Conservation (phyloP, 2,329 filamentous ascomycete species). For the Neopestalotiopsis sp. region DNA sequence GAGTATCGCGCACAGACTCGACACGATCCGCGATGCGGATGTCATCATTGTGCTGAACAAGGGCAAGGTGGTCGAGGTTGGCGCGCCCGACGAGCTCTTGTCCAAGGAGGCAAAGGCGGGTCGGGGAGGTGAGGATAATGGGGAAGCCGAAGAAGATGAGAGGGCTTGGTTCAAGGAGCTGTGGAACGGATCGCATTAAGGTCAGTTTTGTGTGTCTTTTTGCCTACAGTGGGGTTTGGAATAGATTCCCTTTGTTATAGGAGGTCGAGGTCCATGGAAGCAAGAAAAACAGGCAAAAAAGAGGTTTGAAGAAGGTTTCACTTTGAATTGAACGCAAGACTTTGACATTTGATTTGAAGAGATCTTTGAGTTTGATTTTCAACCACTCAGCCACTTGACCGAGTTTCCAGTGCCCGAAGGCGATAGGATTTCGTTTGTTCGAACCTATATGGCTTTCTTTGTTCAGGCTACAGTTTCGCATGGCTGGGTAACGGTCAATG, state of each 20-base stretch:
- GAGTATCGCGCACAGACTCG: slow-evolving; percentile 15
- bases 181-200: background rate
- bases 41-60: slow-evolving; percentile 11
- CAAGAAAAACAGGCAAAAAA: background rate
- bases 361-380: too few species aligned
- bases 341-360: too few species aligned
- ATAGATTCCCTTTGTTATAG: too few species aligned
- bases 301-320: background rate
- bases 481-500: too few species aligned
- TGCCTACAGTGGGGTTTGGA: background rate
- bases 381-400: too few species aligned
- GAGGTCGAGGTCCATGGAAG: background rate
- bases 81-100: slow-evolving; percentile 6
- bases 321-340: background rate
- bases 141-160: background rate
- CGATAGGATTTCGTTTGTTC: too few species aligned
- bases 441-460: too few species aligned
- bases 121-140: background rate
- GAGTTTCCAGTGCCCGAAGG: too few species aligned
- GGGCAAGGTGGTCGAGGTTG: slow-evolving; percentile 15
- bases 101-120: background rate
- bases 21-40: slow-evolving; percentile 14
- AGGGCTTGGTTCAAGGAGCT: slow-evolving; percentile 12
- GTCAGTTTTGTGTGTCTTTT: background rate
- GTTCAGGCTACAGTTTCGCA: too few species aligned